Base-by-base conservation (phyloP, 1,139 yeast species). In the Hansenula lynferdii region DNA sequence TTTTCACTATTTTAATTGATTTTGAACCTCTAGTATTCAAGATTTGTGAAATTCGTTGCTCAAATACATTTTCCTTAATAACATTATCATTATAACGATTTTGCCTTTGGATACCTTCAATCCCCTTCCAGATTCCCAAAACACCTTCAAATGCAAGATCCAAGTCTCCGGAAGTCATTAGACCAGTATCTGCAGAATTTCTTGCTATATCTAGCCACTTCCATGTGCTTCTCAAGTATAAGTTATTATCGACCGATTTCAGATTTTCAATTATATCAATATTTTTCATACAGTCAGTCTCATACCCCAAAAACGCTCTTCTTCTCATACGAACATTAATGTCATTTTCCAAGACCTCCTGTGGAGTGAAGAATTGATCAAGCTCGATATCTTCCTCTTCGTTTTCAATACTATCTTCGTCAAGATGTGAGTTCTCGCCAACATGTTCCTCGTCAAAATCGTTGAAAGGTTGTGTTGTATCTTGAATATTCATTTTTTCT, bases 131-230 rank as follows among this genome's bases (percentile, higher is more conserved):
- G 28, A 90, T 80, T 12, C 96, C 96, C 26, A 79, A 61, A 2
- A 90, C 94, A 8, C 97, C 98, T 50, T 85, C 83, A 58, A 77
- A 89, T 3, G 95, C 94, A 28, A 92, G 70, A 57, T 92, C 97
- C 23, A 86, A 65, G 8, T 63, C 67, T 20, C 77, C 80, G 1
- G 82, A 72, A 1, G 75, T 65, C 86, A 85, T 81, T 2, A 81
- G 68, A 0, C 86, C 86, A 38, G 82, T 77, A 23, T 73, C 77
- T 15, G 82, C 78, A 1, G 87, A 74, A 36, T 75, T 76, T 42
- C 77, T 71, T 0, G 95, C 89, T 36, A 85, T 73, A 8, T 79
- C 75, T 21, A 90, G 62, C 97, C 97, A 90, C 52, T 82, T 77
- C 97, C 97, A 90, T 0, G 95, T 82, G 50, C 85, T 81, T 45